Evolutionary conservation across 805 yeast species (phyloP), one percentile per base, ranked within the genome.

Genomic region (Grigorovia jiainica): DNA sequence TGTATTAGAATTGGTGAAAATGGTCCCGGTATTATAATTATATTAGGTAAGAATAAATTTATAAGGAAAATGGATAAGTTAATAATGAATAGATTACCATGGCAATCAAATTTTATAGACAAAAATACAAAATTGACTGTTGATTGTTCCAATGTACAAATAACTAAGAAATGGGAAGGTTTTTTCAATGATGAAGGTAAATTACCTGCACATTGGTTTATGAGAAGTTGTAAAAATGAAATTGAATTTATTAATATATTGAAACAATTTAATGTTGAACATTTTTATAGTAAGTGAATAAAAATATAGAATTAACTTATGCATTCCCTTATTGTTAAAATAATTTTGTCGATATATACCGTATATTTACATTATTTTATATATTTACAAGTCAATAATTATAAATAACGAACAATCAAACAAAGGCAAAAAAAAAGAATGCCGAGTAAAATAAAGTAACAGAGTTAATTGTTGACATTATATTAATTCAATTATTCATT

Each of bases 1-100:
- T 71, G 79, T 43, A 52, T 80, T 3, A 57, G 68, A 2, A 58
- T 72, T 18, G 64, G 69, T 2, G 60, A 55, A 6, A 54, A 53
- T 10, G 67, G 67, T 0, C 71, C 76, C 46, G 75, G 75, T 32
- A 53, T 89, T 33, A 70, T 90, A 0, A 66, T 90, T 2, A 81
- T 77, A 1, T 90, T 85, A 51, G 97, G 97, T 0, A 79, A 82
- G 0, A 72, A 66, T 25, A 78, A 78, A 46, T 67, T 77, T 30
- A 61, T 83, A 18, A 68, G 66, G n/a, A 75, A 75, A 50, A 87
- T 76, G 60, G 76, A 76, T 41, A 78, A 75, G 46, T 64, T 87
- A 38, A 51, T 87, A 52, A 55, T 68, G 39, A 65, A 66, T 30
- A 66, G 95, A 43, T 81, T 86, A 41, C 67, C 73, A 30, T 89